Conservation (phyloP, 2,329 filamentous ascomycete genomes). For the Fusarium protoensiforme region DNA sequence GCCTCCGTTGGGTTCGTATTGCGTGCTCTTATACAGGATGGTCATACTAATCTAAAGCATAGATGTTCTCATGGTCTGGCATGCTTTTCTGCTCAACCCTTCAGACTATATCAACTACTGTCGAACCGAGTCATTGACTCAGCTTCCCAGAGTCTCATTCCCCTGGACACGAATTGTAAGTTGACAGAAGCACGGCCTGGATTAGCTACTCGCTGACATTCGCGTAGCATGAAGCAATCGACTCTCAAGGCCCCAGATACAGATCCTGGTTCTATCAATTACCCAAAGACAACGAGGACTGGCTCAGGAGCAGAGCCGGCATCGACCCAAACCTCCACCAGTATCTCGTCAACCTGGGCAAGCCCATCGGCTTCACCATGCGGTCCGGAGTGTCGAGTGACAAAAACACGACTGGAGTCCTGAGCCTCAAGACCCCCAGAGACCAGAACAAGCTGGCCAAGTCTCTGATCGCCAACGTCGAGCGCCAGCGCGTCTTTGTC, state of each 20-base stretch:
- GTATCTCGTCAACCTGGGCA: slow-evolving; percentile 10
- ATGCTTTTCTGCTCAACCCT: slow-evolving; percentile 35
- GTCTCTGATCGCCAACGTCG: slow-evolving; percentile 23
- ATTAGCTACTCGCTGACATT: not conserved
- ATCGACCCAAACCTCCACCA: slow-evolving; percentile 5
- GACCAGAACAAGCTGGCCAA: not conserved
- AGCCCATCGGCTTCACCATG: not conserved
- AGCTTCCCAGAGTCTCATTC: slow-evolving; percentile 16
- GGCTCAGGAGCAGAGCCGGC: not conserved
- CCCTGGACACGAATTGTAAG: slow-evolving; percentile 30
- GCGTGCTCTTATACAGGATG: rapidly evolving
- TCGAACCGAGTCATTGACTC: not conserved
- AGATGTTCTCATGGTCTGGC: slow-evolving; percentile 37
- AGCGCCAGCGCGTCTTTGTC: slow-evolving; percentile 50
- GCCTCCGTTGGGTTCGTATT: slow-evolving; percentile 26
- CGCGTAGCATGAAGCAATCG: slow-evolving; percentile 23
- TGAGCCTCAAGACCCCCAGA: not conserved
- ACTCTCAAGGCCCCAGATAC: slow-evolving; percentile 24
- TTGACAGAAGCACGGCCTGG: rapidly evolving
- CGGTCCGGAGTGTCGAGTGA: not conserved
- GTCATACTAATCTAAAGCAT: not conserved
- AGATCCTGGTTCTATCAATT: slow-evolving; percentile 13
- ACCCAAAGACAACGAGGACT: not conserved
- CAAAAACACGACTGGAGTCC: not conserved
- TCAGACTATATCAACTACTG: slow-evolving; percentile 22